Evolutionary conservation across 495 filamentous ascomycete genomes (phyloP).

Genomic region (Lophiotrema nucula): DNA sequence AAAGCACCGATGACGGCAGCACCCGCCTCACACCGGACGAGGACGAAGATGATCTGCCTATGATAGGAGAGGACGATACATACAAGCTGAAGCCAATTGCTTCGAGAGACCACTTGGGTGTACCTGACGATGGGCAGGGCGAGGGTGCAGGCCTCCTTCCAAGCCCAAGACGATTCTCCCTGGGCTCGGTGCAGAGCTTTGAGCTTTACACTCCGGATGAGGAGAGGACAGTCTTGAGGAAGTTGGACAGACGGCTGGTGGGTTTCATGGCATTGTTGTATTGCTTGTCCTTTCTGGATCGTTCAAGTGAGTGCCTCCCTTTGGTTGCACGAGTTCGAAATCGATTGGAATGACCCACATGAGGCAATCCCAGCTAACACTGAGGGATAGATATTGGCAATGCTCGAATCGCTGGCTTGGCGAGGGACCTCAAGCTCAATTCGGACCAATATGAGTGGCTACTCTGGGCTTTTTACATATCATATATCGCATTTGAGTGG

Average conservation of each 20-base stretch:
- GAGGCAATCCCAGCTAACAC: neutral
- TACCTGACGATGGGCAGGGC: neutral
- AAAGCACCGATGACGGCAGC: constrained; percentile 8
- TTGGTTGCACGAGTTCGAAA: no score
- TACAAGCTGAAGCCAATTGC: constrained; percentile 1
- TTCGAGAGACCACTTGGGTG: neutral
- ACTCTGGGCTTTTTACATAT: constrained; percentile 66
- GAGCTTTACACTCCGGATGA: constrained; percentile 72
- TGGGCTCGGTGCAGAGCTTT: constrained; percentile 45
- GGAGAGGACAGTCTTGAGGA: constrained; percentile 67
- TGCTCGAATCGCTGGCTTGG: constrained; percentile 70
- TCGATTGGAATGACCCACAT: neutral
- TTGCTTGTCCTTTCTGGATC: constrained; percentile 75
- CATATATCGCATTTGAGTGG: constrained; percentile 76
- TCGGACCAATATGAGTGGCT: constrained; percentile 62
- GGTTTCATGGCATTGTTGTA: constrained; percentile 79
- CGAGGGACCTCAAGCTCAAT: constrained; percentile 58
- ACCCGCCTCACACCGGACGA: constrained; percentile 7
- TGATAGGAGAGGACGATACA: neutral
- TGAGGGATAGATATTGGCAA: constrained; percentile 36
- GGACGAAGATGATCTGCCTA: constrained; percentile 5
- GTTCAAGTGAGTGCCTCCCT: constrained; percentile 56
- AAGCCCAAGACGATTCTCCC: constrained; percentile 8
- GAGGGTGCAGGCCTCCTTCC: constrained; percentile 13
- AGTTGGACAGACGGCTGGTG: constrained; percentile 73